Base-by-base conservation (phyloP, 2,329 filamentous ascomycete genomes). In the Cadophora sp. region DNA sequence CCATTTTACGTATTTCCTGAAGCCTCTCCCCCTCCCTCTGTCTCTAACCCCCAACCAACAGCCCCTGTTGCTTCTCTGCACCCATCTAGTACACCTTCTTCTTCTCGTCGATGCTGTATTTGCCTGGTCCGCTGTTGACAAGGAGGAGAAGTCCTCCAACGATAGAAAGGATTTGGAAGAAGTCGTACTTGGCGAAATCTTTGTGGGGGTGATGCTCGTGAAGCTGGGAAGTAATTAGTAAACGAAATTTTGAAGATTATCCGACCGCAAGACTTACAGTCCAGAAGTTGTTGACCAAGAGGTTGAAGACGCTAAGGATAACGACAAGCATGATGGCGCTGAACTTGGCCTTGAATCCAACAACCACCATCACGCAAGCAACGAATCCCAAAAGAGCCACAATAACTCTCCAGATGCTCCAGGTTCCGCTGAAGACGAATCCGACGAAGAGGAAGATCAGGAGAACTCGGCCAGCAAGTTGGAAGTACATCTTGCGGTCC, bases 401-500 rank as follows among this genome's bases (percentile, higher is more conserved):
- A 63, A 94, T 75, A 60, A 98, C 86, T 77, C 96, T 89, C 86
- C 94, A 94, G 76, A 97, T 81, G 76, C 89, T 92, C 96, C 96
- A 99, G 76, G 94, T 86, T 73, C 96, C 96, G 66, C 93, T 92
- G 83, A 97, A 97, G 75, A 99, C 91, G 77, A 99, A 99, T 68
- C 96, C 96, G 73, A 97, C 80, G 80, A 99, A 99, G 73, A 99
- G 87, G 87, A 99, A 97, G 82, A 99, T 98, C 75, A 99, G 85
- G 72, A 99, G 86, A 43, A 99, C 93, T 74, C 96, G 91, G 43
- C 96, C 96, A 73, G 96, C 96, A 70, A 99, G 90, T 87, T 98
- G 96, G 83, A 99, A 96, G 86, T 99, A 99, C 95, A 98, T 98
- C 87, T 98, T 99, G 82, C 94, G 92, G 81, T 99, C 96, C 89